A percentile compares a stretch with the other conserved stretches of the same genome.
These are phyloP conservation scores for Tylopilus plumbeoviolaceoides DNA, from an alignment of 768 basidiomycete species.

Conservation along the genomic window DNA sequence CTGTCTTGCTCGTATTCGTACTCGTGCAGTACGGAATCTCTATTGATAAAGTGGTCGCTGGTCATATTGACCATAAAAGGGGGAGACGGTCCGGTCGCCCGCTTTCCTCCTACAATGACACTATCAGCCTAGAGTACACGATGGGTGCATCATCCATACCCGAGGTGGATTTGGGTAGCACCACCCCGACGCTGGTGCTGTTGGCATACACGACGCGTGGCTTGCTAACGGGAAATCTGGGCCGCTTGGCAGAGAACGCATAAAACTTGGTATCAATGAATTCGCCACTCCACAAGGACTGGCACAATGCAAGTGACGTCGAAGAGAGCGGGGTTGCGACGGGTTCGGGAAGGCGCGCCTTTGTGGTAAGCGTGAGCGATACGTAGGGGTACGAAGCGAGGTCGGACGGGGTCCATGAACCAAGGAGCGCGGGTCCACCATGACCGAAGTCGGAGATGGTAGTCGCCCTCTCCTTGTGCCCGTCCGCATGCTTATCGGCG, in stretches of 20 bases:
- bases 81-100: slow-evolving; percentile 1
- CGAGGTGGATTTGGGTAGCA: slow-evolving; percentile 13
- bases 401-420: slow-evolving; percentile 17
- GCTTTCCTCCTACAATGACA: slow-evolving; percentile 5
- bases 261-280: slow-evolving; percentile 30
- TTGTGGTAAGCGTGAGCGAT: slow-evolving; percentile 18
- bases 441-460: slow-evolving; percentile 26
- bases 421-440: slow-evolving; percentile 22
- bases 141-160: neutral
- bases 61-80: slow-evolving; percentile 22
- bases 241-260: slow-evolving; percentile 20
- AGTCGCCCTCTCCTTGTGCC: slow-evolving; percentile 9
- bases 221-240: slow-evolving; percentile 10
- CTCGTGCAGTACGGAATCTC: slow-evolving; percentile 21
- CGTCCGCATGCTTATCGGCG: slow-evolving; percentile 1
- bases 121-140: neutral
- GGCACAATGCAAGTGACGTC: slow-evolving; percentile 16
- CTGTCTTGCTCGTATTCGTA: slow-evolving; percentile 29
- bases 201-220: slow-evolving; percentile 27
- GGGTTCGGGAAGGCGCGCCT: slow-evolving; percentile 7
- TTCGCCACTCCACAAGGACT: slow-evolving; percentile 24
- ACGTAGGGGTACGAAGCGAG: slow-evolving; percentile 19
- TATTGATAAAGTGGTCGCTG: slow-evolving; percentile 15
- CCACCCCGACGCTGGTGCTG: slow-evolving; percentile 12
- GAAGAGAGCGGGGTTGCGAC: slow-evolving; percentile 15